Evolutionary conservation across 306 rosid species (phyloP).

Genomic region (Erythrophleum fordii): DNA sequence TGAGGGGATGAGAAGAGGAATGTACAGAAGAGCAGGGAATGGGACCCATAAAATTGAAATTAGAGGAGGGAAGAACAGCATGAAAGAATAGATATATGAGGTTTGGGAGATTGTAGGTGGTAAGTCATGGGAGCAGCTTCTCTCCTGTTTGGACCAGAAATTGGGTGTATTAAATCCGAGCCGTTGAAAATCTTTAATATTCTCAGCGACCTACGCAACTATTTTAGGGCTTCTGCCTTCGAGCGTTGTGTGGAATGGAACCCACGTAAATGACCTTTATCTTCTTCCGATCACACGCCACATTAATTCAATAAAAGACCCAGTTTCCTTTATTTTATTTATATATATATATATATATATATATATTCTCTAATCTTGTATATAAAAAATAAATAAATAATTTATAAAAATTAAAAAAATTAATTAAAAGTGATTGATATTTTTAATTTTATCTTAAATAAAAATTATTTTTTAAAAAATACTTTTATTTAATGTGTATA

Average conservation of each 20-base stretch:
- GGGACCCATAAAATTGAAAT: not conserved
- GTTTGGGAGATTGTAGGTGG: slow-evolving; percentile 26
- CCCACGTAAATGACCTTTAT: not conserved
- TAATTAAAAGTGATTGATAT: too few species aligned
- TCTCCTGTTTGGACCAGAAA: not conserved
- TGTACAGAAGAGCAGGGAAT: not conserved
- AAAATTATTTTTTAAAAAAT: too few species aligned
- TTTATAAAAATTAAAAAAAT: too few species aligned
- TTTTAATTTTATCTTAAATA: too few species aligned
- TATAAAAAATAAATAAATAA: too few species aligned
- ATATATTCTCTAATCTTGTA: too few species aligned
- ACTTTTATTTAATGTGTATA: too few species aligned
- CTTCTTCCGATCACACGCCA: not conserved
- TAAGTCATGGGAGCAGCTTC: not conserved
- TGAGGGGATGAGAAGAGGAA: not conserved
- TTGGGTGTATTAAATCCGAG: slow-evolving; percentile 32
- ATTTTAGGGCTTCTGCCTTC: not conserved
- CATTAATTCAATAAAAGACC: not conserved
- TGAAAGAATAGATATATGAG: not conserved
- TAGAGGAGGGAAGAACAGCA: slow-evolving; percentile 3
- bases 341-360: too few species aligned
- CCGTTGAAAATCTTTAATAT: slow-evolving; percentile 36
- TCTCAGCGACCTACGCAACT: slow-evolving; percentile 34
- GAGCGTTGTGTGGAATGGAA: not conserved
- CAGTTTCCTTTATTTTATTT: not conserved